Evolutionary conservation across 305 asterid genomes (phyloP), one percentile per base, ranked within the genome.

Genomic region (Plantago rigida): DNA sequence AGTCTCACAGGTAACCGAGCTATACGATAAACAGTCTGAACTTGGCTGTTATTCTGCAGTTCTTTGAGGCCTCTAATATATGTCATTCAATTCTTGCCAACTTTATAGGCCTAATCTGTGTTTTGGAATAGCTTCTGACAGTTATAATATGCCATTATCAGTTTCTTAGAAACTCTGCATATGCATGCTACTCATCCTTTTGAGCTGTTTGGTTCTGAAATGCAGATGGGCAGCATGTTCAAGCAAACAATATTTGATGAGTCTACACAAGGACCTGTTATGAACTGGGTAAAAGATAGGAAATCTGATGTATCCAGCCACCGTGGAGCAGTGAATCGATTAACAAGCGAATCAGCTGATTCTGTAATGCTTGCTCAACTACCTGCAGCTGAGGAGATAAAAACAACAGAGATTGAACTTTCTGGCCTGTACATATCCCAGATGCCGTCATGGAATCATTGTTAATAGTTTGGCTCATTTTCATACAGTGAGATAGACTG

Each of bases 151-250:
- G 39, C 7, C 7, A 31, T 31, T 31, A 3, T n/a, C 1, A 13
- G 8, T 12, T n/a, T 5, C 46, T 52, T 13, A 7, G 13, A 1
- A 12, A 34, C 24, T 34, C 14, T 17, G 39, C 7, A 31, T 5
- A 31, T 31, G 39, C 39, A 31, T 31, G 39, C 39, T 31, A 31
- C 39, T 3, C 39, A 31, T 31, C 39, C 44, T 36, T 45, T 46
- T 13, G 49, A 15, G 56, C 9, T 56, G 10, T 26, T 13, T 44
- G 67, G 19, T 58, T 67, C 24, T 13, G 9, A 9, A 19, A 60
- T 67, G 70, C 82, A 88, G 96, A 88, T 88, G 96, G 95, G 95
- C 12, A 86, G 82, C 73, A 65, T 62, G 73, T 88, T 86, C 26
- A 88, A 84, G 73, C 68, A 75, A 64, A 85, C 86, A 3, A 44